Evolutionary conservation across 352 stramenopile species (phyloP).

Genomic region (Pythium utonaiense): DNA sequence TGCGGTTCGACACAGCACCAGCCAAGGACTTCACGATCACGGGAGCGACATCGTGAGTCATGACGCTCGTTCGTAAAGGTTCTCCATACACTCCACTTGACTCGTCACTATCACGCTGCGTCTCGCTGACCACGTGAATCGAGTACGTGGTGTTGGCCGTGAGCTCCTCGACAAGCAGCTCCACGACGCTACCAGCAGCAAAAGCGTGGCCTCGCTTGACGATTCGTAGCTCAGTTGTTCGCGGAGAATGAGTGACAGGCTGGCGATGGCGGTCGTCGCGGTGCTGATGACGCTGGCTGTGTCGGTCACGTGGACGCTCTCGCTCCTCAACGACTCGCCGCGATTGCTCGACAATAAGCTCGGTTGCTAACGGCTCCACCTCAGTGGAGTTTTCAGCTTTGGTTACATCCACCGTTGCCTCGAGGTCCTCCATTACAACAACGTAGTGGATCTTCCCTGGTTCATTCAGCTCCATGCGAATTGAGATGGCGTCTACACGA

Average conservation of each 20-base stretch:
- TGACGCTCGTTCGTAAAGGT: slow-evolving; percentile 28
- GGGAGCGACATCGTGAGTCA: slow-evolving; percentile 52
- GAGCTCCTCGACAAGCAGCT: slow-evolving; percentile 27
- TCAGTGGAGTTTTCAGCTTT: not conserved
- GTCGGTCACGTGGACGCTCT: slow-evolving; percentile 5
- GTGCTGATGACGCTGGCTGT: slow-evolving; percentile 5
- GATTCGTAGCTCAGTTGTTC: not conserved
- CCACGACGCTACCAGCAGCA: not conserved
- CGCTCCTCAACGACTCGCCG: not conserved
- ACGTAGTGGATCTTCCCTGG: slow-evolving; percentile 49
- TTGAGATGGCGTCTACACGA: slow-evolving; percentile 31
- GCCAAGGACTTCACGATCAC: slow-evolving; percentile 59
- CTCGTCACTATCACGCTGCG: not conserved
- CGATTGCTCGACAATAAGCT: slow-evolving; percentile 12
- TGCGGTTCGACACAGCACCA: slow-evolving; percentile 36
- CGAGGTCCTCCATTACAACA: slow-evolving; percentile 9
- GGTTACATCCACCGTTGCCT: not conserved
- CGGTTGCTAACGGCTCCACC: not conserved
- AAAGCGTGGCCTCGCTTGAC: slow-evolving; percentile 10
- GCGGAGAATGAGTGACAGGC: not conserved
- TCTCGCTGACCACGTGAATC: slow-evolving; percentile 18
- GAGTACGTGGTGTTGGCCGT: slow-evolving; percentile 38
- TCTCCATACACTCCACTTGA: slow-evolving; percentile 46
- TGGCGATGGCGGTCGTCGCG: not conserved
- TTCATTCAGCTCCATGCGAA: slow-evolving; percentile 23